phyloP scores from a whole-genome alignment of 805 yeast genomes.

The Spencermartinsiella europaea region DNA sequence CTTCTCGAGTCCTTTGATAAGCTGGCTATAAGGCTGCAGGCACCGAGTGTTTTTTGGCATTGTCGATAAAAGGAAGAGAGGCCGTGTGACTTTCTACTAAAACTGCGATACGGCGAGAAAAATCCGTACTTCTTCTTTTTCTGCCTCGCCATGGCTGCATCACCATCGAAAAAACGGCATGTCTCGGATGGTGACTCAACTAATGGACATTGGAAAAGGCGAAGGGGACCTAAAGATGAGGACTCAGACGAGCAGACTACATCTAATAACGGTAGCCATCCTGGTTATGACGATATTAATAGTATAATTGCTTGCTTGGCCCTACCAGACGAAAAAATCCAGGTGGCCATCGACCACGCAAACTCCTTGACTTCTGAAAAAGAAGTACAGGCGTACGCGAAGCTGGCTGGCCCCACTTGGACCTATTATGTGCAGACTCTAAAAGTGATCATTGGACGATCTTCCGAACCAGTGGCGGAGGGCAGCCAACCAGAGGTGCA shows the following conservation, averaged over 20 bases:
- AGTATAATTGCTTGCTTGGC: slow-evolving; percentile 67
- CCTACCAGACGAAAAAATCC: slow-evolving; percentile 68
- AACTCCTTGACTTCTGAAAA: slow-evolving; percentile 59
- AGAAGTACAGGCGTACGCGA: slow-evolving; percentile 97
- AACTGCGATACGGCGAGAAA: no score
- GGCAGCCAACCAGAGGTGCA: slow-evolving; percentile 40
- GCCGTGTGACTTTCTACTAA: no score
- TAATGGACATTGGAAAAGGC: slow-evolving; percentile 3
- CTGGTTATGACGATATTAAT: slow-evolving; percentile 56
- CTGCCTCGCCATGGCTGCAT: neutral
- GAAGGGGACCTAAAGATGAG: slow-evolving; percentile 2
- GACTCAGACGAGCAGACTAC: slow-evolving; percentile 14
- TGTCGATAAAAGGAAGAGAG: no score
- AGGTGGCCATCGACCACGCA: slow-evolving; percentile 65
- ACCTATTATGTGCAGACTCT: slow-evolving; percentile 85
- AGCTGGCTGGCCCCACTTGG: slow-evolving; percentile 89
- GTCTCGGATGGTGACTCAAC: neutral
- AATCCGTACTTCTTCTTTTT: no score
- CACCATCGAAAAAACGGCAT: neutral
- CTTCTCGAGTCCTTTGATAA: no score
- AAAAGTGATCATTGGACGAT: slow-evolving; percentile 78
- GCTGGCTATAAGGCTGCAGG: no score
- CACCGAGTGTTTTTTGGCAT: no score
- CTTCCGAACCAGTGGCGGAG: slow-evolving; percentile 43
- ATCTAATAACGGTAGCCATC: slow-evolving; percentile 4